phyloP scores from a whole-genome alignment of 306 rosid genomes.

The Lathyrus oleraceus region DNA sequence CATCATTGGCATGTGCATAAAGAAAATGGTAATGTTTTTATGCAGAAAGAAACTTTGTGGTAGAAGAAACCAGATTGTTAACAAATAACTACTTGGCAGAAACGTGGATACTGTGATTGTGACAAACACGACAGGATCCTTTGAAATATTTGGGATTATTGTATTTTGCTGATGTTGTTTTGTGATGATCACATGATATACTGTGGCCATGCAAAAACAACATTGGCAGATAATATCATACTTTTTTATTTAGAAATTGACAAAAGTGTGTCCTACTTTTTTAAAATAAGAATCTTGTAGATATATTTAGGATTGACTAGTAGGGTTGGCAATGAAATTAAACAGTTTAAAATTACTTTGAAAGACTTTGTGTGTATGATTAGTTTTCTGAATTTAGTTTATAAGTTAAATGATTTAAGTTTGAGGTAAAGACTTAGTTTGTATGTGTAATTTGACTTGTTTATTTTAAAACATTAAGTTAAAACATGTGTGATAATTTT shows the following conservation, averaged over 20 bases:
- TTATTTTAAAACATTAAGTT: too few relatives aligned
- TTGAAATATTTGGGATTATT: conserved; percentile 26
- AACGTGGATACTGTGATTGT: conserved; percentile 29
- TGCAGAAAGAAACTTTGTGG: conserved; percentile 14
- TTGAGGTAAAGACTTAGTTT: not conserved
- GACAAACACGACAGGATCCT: conserved; percentile 36
- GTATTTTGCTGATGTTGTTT: not conserved
- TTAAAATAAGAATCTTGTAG: not conserved
- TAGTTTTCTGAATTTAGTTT: not conserved
- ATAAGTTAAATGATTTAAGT: not conserved
- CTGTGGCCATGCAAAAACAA: conserved; percentile 20
- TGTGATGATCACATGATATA: conserved; percentile 4
- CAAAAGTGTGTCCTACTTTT: not conserved
- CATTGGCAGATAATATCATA: conserved; percentile 4
- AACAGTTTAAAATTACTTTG: not conserved
- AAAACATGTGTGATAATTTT: too few relatives aligned
- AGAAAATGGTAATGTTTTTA: conserved; percentile 20
- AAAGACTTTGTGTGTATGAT: not conserved
- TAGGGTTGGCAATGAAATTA: not conserved
- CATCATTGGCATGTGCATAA: conserved; percentile 31
- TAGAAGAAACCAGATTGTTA: conserved; percentile 1
- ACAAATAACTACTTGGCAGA: not conserved
- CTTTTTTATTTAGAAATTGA: not conserved
- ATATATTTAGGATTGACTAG: not conserved
- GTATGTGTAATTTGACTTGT: too few relatives aligned